A percentile compares a stretch with the other conserved stretches of the same genome.
These are phyloP conservation scores for Alternaria tenuissima DNA, from an alignment of 2,329 filamentous ascomycete genomes.

Conservation along the genomic window DNA sequence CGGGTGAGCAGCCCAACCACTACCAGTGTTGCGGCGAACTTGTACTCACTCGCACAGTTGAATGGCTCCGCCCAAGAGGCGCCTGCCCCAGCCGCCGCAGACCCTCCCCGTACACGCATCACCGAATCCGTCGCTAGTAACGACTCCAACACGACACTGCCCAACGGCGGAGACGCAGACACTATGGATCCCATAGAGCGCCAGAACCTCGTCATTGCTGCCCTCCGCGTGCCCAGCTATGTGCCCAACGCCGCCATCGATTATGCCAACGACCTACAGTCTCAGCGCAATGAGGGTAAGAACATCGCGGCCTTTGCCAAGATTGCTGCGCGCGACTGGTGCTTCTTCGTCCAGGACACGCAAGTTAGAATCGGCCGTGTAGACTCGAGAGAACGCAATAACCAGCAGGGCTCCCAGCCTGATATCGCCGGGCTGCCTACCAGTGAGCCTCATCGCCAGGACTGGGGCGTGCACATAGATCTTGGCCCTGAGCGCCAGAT, in stretches of 20 bases:
- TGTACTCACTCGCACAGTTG: conserved; percentile 40
- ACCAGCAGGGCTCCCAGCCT: conserved; percentile 40
- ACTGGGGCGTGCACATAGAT: conserved; percentile 78
- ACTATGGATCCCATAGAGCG: conserved; percentile 45
- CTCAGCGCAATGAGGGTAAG: conserved; percentile 52
- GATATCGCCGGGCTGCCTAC: conserved; percentile 34
- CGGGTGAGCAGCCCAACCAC: conserved; percentile 48
- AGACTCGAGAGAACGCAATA: conserved; percentile 42
- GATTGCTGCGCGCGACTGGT: conserved; percentile 83
- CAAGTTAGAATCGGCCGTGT: conserved; percentile 76
- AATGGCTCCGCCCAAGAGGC: conserved; percentile 43
- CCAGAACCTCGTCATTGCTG: conserved; percentile 50
- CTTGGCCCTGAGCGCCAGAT: conserved; percentile 65
- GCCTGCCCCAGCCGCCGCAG: conserved; percentile 26
- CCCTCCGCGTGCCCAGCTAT: conserved; percentile 55
- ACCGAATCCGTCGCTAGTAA: conserved; percentile 53
- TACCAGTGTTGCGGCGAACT: conserved; percentile 7
- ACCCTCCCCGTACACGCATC: conserved; percentile 41
- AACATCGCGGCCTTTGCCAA: conserved; percentile 75
- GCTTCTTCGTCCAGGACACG: conserved; percentile 81
- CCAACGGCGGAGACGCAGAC: conserved; percentile 44
- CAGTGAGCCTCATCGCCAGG: conserved; percentile 35
- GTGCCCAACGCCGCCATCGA: conserved; percentile 65
- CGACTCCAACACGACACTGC: conserved; percentile 51
- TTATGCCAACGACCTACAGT: conserved; percentile 63